Conservation (phyloP, 1,284 basidiomycete genomes). For the Fomitiporia mediterranea region DNA sequence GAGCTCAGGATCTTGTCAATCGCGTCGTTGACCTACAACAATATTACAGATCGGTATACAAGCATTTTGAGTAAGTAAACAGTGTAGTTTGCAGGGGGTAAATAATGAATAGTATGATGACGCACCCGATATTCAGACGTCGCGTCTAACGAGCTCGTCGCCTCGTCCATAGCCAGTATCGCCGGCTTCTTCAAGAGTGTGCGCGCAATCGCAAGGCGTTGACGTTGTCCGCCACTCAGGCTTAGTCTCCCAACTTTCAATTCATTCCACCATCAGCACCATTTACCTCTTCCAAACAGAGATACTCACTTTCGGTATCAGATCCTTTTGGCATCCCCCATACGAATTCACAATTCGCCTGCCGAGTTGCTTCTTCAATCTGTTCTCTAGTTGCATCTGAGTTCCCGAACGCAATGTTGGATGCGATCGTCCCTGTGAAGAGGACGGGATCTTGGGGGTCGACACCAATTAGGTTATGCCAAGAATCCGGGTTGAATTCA, state of each 20-base stretch:
- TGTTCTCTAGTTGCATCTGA: conserved; percentile 70
- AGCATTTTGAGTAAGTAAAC: no score
- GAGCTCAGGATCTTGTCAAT: conserved; percentile 81
- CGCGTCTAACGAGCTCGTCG: conserved; percentile 82
- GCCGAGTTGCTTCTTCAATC: conserved; percentile 82
- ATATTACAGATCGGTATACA: background rate
- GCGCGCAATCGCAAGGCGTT: conserved; percentile 73
- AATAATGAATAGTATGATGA: background rate
- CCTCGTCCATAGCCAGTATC: conserved; percentile 80
- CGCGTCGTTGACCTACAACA: conserved; percentile 75
- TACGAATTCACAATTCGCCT: conserved; percentile 96
- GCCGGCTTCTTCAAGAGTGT: conserved; percentile 83
- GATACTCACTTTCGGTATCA: conserved; percentile 61
- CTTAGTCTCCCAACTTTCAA: conserved; percentile 66
- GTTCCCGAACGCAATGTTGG: conserved; percentile 91
- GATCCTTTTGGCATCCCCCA: conserved; percentile 86
- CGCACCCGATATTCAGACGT: conserved; percentile 75
- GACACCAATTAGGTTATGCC: conserved; percentile 83
- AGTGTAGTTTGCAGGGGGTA: no score
- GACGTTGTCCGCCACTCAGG: conserved; percentile 71
- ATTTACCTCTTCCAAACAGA: conserved; percentile 36
- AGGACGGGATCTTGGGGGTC: conserved; percentile 81
- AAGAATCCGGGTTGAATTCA: conserved; percentile 77
- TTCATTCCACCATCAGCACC: conserved; percentile 5
- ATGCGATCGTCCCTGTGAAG: conserved; percentile 86